A percentile compares a stretch with the other conserved stretches of the same genome.
phyloP scores from a whole-genome alignment of 1,284 basidiomycete species.

The Naganishia cerealis region DNA sequence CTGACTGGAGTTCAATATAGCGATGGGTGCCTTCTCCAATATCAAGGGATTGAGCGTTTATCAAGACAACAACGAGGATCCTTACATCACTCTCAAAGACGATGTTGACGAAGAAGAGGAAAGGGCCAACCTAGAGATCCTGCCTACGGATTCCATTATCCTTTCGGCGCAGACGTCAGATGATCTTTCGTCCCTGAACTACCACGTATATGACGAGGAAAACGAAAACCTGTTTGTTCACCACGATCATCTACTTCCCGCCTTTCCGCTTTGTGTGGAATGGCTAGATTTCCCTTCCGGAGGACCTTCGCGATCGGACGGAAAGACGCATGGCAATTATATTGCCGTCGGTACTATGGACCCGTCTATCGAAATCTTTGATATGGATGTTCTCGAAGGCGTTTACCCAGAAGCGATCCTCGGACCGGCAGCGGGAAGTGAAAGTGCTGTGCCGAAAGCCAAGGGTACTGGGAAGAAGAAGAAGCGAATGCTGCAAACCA shows the following conservation, averaged over 20 bases:
- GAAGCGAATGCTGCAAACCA: conserved; percentile 79
- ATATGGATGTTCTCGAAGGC: conserved; percentile 86
- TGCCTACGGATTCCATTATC: conserved; percentile 87
- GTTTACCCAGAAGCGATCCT: conserved; percentile 92
- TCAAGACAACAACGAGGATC: conserved; percentile 88
- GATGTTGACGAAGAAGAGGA: conserved; percentile 74
- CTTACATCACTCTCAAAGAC: conserved; percentile 94
- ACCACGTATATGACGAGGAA: conserved; percentile 89
- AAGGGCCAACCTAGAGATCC: conserved; percentile 83
- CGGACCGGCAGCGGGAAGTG: conserved; percentile 66
- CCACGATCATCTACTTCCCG: conserved; percentile 96
- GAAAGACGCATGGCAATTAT: conserved; percentile 68
- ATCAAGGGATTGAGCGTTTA: conserved; percentile 94
- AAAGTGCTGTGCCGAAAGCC: conserved; percentile 74
- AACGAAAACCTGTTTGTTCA: conserved; percentile 93
- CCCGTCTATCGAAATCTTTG: conserved; percentile 98
- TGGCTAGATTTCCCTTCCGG: conserved; percentile 85
- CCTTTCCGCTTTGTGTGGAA: conserved; percentile 96
- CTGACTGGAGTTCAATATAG: conserved; percentile 52
- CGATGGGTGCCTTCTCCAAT: conserved; percentile 86
- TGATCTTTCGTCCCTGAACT: conserved; percentile 91
- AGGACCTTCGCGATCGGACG: conserved; percentile 43
- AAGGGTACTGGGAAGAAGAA: conserved; percentile 90
- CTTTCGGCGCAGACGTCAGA: conserved; percentile 94
- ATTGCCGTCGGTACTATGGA: conserved; percentile 96